Conservation (phyloP, 257 asterid genomes). For the Solanum pennellii region DNA sequence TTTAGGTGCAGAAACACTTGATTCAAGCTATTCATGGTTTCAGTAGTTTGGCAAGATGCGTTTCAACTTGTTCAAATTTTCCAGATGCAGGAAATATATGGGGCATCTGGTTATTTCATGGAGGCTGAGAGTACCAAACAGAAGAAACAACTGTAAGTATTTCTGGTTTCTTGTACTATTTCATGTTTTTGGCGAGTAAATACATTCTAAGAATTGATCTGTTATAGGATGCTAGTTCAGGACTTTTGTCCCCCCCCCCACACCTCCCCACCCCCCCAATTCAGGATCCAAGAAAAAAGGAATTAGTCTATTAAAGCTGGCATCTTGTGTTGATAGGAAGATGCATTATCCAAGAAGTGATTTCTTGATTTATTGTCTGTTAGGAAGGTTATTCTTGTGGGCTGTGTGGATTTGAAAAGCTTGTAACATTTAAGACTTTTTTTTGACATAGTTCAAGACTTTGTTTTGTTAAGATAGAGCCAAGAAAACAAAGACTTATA, state of each 20-base stretch:
- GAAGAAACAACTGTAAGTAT: slow-evolving; percentile 34
- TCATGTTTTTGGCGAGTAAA: not conserved
- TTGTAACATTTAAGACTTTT: not conserved
- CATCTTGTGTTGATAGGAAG: not conserved
- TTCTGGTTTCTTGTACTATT: not conserved
- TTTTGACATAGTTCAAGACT: not conserved
- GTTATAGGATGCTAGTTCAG: not conserved
- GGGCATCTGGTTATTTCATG: slow-evolving; percentile 80
- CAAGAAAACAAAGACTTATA: not conserved
- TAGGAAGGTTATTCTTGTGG: not conserved
- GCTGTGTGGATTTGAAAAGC: not conserved
- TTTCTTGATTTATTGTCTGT: not conserved
- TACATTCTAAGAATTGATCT: not conserved
- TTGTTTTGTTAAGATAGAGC: not conserved
- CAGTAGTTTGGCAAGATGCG: not conserved
- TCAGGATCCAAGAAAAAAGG: not conserved
- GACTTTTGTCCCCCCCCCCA: not conserved
- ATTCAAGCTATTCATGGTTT: not conserved
- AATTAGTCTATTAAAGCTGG: not conserved
- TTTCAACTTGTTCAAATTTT: not conserved
- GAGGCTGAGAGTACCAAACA: slow-evolving; percentile 27
- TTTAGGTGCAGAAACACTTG: not conserved
- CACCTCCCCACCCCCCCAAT: too few relatives aligned
- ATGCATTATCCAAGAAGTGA: not conserved
- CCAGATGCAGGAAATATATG: slow-evolving; percentile 83